Percentiles rank a stretch among this genome's conserved stretches.
Conservation (phyloP, 169 alveolate genomes). For the Eimeria sp. region DNA sequence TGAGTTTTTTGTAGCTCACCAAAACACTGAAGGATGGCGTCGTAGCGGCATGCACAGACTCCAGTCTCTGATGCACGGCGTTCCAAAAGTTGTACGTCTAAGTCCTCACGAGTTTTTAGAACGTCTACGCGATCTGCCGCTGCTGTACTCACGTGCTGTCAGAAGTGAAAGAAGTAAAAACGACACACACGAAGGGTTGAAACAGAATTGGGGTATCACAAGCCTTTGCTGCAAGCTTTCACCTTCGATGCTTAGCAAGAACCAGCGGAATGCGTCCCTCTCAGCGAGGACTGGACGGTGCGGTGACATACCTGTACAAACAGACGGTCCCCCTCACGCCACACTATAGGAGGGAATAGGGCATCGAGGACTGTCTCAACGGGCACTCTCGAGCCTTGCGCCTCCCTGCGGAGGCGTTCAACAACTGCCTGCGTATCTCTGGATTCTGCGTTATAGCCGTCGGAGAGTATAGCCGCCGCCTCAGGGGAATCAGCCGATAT, state of each 20-base stretch:
- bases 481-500: constrained; percentile 45
- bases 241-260: too few relatives aligned
- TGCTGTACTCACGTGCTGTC: constrained; percentile 79
- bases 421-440: constrained; percentile 33
- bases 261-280: neutral
- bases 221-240: too few relatives aligned
- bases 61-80: constrained; percentile 81
- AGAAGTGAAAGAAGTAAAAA: neutral
- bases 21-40: constrained; percentile 80
- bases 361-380: constrained; percentile 75
- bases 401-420: constrained; percentile 54
- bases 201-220: too few relatives aligned
- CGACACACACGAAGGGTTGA: neutral
- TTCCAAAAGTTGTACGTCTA: constrained; percentile 76
- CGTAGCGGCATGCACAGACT: constrained; percentile 81
- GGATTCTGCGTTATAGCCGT: constrained; percentile 9
- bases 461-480: constrained; percentile 18
- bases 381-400: constrained; percentile 59
- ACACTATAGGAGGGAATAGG: constrained; percentile 72
- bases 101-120: constrained; percentile 76
- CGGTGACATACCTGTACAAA: constrained; percentile 60
- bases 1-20: neutral
- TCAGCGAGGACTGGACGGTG: neutral
- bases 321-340: constrained; percentile 74
- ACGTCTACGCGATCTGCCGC: constrained; percentile 82